Base-by-base conservation (phyloP, 2,329 filamentous ascomycete genomes). In the Curvularia verruculosa region DNA sequence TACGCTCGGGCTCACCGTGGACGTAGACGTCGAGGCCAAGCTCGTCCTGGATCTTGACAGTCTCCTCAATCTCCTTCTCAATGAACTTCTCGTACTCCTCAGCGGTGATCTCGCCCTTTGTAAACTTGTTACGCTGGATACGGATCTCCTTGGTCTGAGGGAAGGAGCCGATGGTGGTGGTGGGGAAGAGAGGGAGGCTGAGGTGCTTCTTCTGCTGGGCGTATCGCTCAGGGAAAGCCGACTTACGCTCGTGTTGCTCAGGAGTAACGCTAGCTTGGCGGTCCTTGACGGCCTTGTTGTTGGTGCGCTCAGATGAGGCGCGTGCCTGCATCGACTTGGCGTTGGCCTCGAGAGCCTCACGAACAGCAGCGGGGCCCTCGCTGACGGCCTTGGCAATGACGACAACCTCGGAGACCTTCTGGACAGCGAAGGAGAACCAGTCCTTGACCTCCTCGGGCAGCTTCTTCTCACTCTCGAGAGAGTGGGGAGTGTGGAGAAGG, bases 121-220 rank as follows among this genome's bases (percentile, higher is more conserved):
- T 96, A 85, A 97, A 92, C 86, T 95, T 96, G 87, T 95, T 96
- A 76, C 95, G 91, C 83, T 93, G 88, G 73, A 96, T 83, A 83
- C 95, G 92, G 83, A 99, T 99, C 81, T 98, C 92, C 86, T 94
- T 93, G 80, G 95, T 99, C 86, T 99, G 95, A 70, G 95, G 95
- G 91, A 99, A 99, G 56, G 94, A 98, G 70, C 95, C 95, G 69
- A 99, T 99, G 78, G 95, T 99, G 79, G 95, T 99, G 77, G 95
- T 99, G 65, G 95, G 95, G 91, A 99, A 99, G 67, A 94, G 85
- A 70, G 95, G 95, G 60, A 99, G 90, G 77, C 90, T 93, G 76
- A 99, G 90, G 82, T 91, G 89, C 82, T 89, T 88, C 84, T 94
- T 89, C 84, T 99, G 95, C 79, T 91, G 86, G 63, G 87, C 84